phyloP scores from a whole-genome alignment of 257 asterid genomes.

The Fraxinus anomala region DNA sequence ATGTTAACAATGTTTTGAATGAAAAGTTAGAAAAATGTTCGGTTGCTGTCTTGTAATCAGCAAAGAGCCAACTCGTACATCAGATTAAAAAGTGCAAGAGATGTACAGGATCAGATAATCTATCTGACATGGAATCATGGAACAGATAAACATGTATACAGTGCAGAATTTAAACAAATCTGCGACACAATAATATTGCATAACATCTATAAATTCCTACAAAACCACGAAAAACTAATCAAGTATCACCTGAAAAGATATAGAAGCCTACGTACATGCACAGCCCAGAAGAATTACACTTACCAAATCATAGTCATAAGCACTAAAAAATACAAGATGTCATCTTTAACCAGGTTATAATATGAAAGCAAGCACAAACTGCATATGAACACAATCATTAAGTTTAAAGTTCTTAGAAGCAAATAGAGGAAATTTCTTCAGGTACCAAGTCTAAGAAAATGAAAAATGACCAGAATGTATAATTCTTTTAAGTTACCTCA shows the following conservation, averaged over 20 bases:
- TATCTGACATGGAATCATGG: neutral
- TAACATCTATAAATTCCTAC: no score
- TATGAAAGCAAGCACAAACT: neutral
- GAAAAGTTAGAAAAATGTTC: neutral
- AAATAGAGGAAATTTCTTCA: neutral
- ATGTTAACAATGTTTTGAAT: neutral
- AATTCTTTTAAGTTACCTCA: neutral
- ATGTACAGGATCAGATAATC: neutral
- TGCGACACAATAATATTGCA: neutral
- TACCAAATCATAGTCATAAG: neutral
- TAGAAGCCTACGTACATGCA: neutral
- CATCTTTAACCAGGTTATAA: neutral
- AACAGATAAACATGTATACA: neutral
- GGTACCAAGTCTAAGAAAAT: neutral
- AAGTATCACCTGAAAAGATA: neutral
- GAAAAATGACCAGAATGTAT: neutral
- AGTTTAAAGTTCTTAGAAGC: neutral
- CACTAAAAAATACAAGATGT: neutral
- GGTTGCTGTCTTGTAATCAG: neutral
- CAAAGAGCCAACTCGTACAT: neutral
- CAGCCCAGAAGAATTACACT: neutral
- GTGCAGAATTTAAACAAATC: neutral
- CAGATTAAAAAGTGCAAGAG: neutral
- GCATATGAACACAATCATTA: neutral
- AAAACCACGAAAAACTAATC: no score